phyloP scores from a whole-genome alignment of 768 basidiomycete species.

The Sporobolomyces roseus region DNA sequence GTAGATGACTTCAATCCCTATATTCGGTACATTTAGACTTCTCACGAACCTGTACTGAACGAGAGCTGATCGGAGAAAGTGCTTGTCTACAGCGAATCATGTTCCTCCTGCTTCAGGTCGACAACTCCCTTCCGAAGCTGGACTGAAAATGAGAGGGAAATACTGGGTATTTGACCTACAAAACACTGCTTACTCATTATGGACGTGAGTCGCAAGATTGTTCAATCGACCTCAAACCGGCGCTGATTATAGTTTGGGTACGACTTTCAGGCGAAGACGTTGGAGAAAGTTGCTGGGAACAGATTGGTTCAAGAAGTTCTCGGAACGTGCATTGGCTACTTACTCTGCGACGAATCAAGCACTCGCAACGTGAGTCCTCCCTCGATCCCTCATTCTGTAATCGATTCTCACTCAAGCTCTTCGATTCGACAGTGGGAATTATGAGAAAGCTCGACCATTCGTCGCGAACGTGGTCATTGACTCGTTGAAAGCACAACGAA shows the following conservation, averaged over 20 bases:
- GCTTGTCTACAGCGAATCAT: constrained; percentile 30
- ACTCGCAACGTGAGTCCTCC: constrained; percentile 19
- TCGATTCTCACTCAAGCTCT: background rate
- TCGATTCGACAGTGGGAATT: constrained; percentile 28
- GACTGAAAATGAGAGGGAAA: background rate
- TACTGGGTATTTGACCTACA: constrained; percentile 22
- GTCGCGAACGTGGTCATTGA: constrained; percentile 26
- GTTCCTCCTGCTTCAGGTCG: constrained; percentile 28
- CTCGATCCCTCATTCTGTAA: background rate
- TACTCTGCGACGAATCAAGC: constrained; percentile 34
- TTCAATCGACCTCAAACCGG: too few relatives aligned
- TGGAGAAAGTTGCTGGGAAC: constrained; percentile 29
- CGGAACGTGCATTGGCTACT: constrained; percentile 14
- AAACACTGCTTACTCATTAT: constrained; percentile 4
- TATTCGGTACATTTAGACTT: constrained; percentile 22
- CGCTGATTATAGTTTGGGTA: background rate
- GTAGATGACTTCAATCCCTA: constrained; percentile 20
- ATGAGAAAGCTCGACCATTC: constrained; percentile 15
- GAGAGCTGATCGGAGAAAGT: background rate
- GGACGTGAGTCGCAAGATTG: constrained; percentile 14
- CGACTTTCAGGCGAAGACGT: constrained; percentile 3
- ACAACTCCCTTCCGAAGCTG: constrained; percentile 1
- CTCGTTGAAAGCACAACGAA: constrained; percentile 34
- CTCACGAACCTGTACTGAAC: too few relatives aligned
- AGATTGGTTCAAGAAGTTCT: constrained; percentile 29